Conservation (phyloP, 139 green algal species). For the Tetradesmus obliquus region DNA sequence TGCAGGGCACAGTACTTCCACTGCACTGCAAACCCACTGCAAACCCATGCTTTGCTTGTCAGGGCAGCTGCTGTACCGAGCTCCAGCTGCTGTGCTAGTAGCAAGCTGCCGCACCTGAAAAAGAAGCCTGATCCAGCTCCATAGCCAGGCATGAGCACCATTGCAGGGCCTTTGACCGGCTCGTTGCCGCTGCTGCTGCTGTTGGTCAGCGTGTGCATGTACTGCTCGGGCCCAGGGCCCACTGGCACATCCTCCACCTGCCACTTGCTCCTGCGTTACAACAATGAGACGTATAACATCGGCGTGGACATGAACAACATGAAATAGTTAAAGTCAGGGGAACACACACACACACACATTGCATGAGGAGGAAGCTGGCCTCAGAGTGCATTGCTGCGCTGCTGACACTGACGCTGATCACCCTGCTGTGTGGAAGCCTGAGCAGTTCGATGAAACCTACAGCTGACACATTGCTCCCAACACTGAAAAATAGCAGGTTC, state of each 20-base stretch:
- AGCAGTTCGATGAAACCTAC: background rate
- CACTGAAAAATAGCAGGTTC: background rate
- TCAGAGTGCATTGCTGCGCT: too few species aligned
- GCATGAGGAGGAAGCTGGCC: background rate
- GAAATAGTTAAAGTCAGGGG: background rate
- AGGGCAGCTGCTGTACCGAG: background rate
- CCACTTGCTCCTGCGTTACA: constrained; percentile 46
- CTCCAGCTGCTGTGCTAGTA: background rate
- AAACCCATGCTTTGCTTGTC: background rate
- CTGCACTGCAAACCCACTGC: background rate
- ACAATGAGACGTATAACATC: background rate
- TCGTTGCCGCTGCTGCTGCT: constrained; percentile 8
- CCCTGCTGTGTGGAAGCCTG: background rate
- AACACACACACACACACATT: background rate
- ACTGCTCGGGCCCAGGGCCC: constrained; percentile 65
- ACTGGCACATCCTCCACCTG: constrained; percentile 53
- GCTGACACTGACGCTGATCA: background rate
- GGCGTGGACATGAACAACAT: background rate
- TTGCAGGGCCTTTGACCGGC: constrained; percentile 31
- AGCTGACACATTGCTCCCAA: background rate
- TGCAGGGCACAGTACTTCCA: background rate
- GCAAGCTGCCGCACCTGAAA: constrained; percentile 44
- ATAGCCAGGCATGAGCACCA: constrained; percentile 86
- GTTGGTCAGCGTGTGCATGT: constrained; percentile 75
- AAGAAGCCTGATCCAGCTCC: constrained; percentile 76